phyloP scores from a whole-genome alignment of 495 filamentous ascomycete genomes.

The Penicillium macrosclerotiorum region DNA sequence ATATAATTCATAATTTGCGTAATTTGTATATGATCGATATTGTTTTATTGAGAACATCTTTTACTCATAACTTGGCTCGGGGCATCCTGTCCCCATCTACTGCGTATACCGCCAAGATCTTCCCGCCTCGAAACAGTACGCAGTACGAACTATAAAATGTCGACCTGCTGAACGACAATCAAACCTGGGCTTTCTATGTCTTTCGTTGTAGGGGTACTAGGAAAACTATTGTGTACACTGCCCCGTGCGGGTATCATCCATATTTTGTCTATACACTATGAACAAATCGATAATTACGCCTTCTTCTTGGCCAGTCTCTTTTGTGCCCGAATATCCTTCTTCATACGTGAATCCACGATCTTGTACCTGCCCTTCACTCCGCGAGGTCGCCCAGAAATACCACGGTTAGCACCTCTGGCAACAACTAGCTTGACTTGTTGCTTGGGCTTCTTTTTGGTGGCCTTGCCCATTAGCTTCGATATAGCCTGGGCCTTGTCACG shows the following conservation, averaged over 20 bases:
- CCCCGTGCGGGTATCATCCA: constrained; percentile 7
- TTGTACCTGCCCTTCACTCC: constrained; percentile 98
- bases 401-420: constrained; percentile 79
- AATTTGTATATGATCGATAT: background rate
- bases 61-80: no score
- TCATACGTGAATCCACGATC: constrained; percentile 95
- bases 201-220: no score
- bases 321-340: constrained; percentile 93
- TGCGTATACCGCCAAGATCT: no score
- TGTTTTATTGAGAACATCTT: no score
- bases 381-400: constrained; percentile 70
- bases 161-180: no score
- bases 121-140: no score
- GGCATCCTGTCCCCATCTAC: no score
- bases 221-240: background rate
- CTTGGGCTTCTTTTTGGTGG: constrained; percentile 82
- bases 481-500: constrained; percentile 91
- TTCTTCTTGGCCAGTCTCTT: constrained; percentile 78
- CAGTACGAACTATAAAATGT: no score
- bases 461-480: constrained; percentile 73
- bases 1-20: no score
- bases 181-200: no score
- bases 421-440: constrained; percentile 85
- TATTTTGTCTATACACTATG: constrained; percentile 18
- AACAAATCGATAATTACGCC: constrained; percentile 27